phyloP scores from a whole-genome alignment of 1,139 yeast species.

The Kurtzmaniella natalensis region DNA sequence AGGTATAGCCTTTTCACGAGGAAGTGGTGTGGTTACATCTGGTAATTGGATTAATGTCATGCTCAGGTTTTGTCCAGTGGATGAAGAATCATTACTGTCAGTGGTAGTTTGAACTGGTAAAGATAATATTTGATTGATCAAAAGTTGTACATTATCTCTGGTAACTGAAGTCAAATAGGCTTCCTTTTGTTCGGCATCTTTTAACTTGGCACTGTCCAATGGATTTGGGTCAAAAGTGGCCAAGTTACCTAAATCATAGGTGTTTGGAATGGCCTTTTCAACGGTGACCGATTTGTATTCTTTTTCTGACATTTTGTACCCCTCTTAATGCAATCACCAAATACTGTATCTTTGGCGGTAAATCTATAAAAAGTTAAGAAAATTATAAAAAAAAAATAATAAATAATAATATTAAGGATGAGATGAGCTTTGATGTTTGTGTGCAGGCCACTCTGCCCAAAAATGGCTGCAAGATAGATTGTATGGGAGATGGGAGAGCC shows the following conservation, averaged over 20 bases:
- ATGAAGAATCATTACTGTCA: slow-evolving; percentile 55
- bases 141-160: slow-evolving; percentile 88
- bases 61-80: slow-evolving; percentile 64
- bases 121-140: slow-evolving; percentile 84
- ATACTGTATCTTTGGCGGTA: slow-evolving; percentile 4
- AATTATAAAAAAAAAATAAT: not conserved
- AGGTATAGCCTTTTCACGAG: slow-evolving; percentile 95
- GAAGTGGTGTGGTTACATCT: slow-evolving; percentile 75
- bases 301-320: slow-evolving; percentile 17
- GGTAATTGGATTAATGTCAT: slow-evolving; percentile 85
- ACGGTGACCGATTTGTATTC: slow-evolving; percentile 72
- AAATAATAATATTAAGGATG: too few relatives aligned
- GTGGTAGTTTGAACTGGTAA: slow-evolving; percentile 85
- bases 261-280: slow-evolving; percentile 81
- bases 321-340: too few relatives aligned
- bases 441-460: not conserved
- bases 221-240: slow-evolving; percentile 88
- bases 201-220: slow-evolving; percentile 54
- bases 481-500: too few relatives aligned
- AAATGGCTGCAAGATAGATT: too few relatives aligned
- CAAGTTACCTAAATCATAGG: slow-evolving; percentile 81
- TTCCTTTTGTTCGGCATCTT: slow-evolving; percentile 54
- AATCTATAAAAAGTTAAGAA: not conserved
- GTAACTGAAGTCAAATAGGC: slow-evolving; percentile 62
- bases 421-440: slow-evolving; percentile 6